phyloP scores from a whole-genome alignment of 768 basidiomycete species.

The Podaxis sp. region DNA sequence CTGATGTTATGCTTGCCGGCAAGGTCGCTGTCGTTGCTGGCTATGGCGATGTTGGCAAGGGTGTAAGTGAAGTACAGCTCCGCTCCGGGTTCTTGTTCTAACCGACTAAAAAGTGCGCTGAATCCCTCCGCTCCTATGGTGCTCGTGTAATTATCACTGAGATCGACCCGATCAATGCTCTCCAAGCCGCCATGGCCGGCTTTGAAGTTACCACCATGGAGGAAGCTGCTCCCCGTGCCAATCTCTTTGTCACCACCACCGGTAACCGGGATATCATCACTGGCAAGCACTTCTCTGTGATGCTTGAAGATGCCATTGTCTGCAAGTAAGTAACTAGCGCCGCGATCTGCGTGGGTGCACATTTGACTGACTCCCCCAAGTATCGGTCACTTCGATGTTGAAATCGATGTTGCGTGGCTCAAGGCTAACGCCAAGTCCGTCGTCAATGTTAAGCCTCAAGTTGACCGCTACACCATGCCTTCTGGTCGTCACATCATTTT shows the following conservation, averaged over 20 bases:
- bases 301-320: conserved; percentile 99
- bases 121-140: conserved; percentile 96
- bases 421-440: conserved; percentile 85
- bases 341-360: background rate
- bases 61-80: conserved; percentile 56
- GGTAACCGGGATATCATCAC: conserved; percentile 99
- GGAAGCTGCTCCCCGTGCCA: conserved; percentile 84
- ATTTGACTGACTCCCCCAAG: conserved; percentile 33
- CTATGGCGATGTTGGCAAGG: conserved; percentile 99
- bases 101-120: conserved; percentile 72
- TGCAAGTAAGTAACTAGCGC: conserved; percentile 68
- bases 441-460: conserved; percentile 97
- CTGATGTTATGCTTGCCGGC: conserved; percentile 99
- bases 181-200: conserved; percentile 99
- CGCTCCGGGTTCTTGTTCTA: background rate
- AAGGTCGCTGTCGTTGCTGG: conserved; percentile 99
- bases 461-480: conserved; percentile 94
- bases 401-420: conserved; percentile 98
- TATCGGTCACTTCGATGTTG: conserved; percentile 85
- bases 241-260: conserved; percentile 97
- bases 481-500: conserved; percentile 94
- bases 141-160: conserved; percentile 95
- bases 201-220: conserved; percentile 99
- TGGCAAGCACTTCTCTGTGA: conserved; percentile 84
- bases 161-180: conserved; percentile 99